phyloP scores from a whole-genome alignment of 805 yeast species.

The Phaffomyces opuntiae region DNA sequence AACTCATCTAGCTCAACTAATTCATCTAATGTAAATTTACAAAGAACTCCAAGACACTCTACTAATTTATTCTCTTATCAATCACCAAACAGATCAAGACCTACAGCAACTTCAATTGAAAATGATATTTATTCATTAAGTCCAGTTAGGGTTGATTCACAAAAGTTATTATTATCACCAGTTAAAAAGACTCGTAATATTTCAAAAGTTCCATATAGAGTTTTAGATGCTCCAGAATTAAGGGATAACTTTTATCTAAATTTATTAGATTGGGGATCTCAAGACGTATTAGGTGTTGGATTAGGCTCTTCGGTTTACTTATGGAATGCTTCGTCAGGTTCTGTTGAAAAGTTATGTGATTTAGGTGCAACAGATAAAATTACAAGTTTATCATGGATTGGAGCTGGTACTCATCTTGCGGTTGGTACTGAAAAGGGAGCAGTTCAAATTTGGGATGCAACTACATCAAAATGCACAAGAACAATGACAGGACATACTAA shows the following conservation, averaged over 20 bases:
- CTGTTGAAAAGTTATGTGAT: slow-evolving; percentile 75
- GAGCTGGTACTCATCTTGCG: slow-evolving; percentile 90
- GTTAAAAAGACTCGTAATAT: slow-evolving; percentile 72
- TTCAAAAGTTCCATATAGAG: slow-evolving; percentile 83
- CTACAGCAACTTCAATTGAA: slow-evolving; percentile 51
- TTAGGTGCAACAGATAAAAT: slow-evolving; percentile 62
- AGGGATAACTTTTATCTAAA: slow-evolving; percentile 92
- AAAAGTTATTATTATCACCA: slow-evolving; percentile 72
- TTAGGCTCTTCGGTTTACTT: slow-evolving; percentile 80
- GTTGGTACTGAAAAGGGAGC: slow-evolving; percentile 82
- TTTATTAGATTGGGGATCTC: slow-evolving; percentile 92
- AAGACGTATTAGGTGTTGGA: slow-evolving; percentile 85
- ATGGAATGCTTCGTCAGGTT: slow-evolving; percentile 84
- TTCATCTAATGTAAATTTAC: slow-evolving; percentile 11
- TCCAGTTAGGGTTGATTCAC: slow-evolving; percentile 87
- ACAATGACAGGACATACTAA: slow-evolving; percentile 88
- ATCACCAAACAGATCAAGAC: slow-evolving; percentile 60
- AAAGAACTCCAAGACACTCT: slow-evolving; percentile 29
- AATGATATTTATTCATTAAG: slow-evolving; percentile 74
- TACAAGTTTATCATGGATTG: slow-evolving; percentile 88
- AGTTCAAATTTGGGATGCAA: slow-evolving; percentile 94
- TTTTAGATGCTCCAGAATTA: slow-evolving; percentile 91
- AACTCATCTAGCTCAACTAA: slow-evolving; percentile 10
- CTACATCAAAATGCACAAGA: slow-evolving; percentile 72
- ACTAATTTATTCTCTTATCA: slow-evolving; percentile 70